Base-by-base conservation (phyloP, 2,329 filamentous ascomycete species). In the Alternaria solani region DNA sequence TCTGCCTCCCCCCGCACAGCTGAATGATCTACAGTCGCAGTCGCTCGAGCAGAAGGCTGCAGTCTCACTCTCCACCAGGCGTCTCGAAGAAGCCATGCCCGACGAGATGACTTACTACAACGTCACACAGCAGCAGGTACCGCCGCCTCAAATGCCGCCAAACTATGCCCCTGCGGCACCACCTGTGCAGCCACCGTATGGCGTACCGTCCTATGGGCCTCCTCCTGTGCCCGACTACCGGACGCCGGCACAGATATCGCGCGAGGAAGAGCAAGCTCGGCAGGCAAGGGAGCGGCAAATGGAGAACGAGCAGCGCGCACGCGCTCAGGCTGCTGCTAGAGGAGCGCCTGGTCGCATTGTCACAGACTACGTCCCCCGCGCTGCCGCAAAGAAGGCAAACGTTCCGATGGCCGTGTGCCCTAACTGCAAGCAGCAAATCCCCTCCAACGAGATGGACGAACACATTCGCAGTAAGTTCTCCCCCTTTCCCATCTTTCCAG, bases 31-130 rank as follows among this genome's bases (percentile, higher is more conserved):
- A 18, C 94, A 98, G 77, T 96, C 94, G 63, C 93, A 94, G 30
- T 97, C 94, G 8, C 86, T 99, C 18, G 95, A 99, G 75, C 93
- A 98, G 79, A 95, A 96, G 80, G 96, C 94, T 57, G 91, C 91
- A 79, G 91, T 95, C 74, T 96, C 93, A 38, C 89, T 97, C 65
- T 88, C 92, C 2, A 90, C 90, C 73, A 84, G 94, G 69, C 90
- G 94, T 59, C 93, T 99, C 65, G 95, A 99, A 79, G 95, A 99
- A 83, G 93, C 94, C 6, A 92, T 97, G 86, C 95, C 95, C 4
- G 91, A 89, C 51, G 91, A 92, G 44, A 79, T 89, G 61, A 63
- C 73, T 16, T 76, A 79, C 59, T 79, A 78, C 75, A 73, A 77
- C 63, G 69, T 65, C 14, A 69, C 66, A 34, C 74, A 75, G 66